Conservation (phyloP, 1,284 basidiomycete species). For the Butyriboletus appendiculatus region DNA sequence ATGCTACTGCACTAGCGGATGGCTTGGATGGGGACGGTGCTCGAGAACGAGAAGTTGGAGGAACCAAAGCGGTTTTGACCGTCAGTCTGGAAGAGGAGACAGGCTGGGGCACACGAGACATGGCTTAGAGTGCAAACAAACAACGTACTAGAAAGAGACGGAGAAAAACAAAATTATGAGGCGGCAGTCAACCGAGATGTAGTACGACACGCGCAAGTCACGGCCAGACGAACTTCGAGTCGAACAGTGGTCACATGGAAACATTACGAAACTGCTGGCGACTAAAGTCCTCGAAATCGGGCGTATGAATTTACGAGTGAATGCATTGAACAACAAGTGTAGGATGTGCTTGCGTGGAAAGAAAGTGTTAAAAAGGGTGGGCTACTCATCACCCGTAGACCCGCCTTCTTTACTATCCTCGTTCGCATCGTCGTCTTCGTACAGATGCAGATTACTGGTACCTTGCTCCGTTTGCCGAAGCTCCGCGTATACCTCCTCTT, state of each 20-base stretch:
- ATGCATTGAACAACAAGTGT: background rate
- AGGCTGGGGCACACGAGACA: conserved; percentile 52
- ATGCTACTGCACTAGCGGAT: conserved; percentile 28
- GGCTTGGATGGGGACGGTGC: conserved; percentile 41
- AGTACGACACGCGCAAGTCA: conserved; percentile 4
- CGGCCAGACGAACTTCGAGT: background rate
- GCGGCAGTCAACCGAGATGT: background rate
- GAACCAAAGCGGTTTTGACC: conserved; percentile 27
- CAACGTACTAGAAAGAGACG: conserved; percentile 5
- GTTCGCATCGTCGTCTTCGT: conserved; percentile 22
- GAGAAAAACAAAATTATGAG: background rate
- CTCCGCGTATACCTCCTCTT: conserved; percentile 32
- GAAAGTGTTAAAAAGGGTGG: background rate
- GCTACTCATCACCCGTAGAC: conserved; percentile 1
- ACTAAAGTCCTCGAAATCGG: background rate
- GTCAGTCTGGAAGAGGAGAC: conserved; percentile 42
- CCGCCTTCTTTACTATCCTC: conserved; percentile 6
- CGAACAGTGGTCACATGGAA: conserved; percentile 14
- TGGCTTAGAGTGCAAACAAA: conserved; percentile 1
- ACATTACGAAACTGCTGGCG: conserved; percentile 20
- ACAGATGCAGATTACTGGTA: conserved; percentile 17
- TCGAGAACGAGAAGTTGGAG: conserved; percentile 31
- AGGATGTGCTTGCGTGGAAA: background rate
- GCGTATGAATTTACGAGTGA: background rate
- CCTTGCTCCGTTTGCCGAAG: conserved; percentile 24